Evolutionary conservation across 148 eudicot species (phyloP), one percentile per base, ranked within the genome.

Genomic region (Heliamphora exappendiculata): DNA sequence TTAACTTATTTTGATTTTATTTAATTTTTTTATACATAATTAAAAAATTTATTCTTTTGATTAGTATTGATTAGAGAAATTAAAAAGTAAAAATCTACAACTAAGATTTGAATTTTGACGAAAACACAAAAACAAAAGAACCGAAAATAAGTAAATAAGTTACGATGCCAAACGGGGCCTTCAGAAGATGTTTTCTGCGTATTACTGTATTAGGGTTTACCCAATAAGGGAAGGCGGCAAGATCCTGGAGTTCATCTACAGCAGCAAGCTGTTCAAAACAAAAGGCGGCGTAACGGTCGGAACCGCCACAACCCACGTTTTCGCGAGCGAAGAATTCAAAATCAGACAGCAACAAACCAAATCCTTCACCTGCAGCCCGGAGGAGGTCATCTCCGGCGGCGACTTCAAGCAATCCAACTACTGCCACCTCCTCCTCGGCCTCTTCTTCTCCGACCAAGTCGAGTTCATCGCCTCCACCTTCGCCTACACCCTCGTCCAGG

Each of bases 221-320:
- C 94, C 94, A 45, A 87, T 73, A 72, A 83, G 77, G 64, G 78
- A 85, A 51, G 91, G 94, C 51, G 89, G 94, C 7, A 90, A 71
- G 55, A 80, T 86, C 58, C 86, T 90, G 3, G 93, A 89, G 77
- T 90, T 90, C 80, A 90, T 92, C 54, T 92, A 92, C 79, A 84
- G 94, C 78, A 87, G 97, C 84, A 89, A 89, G 65, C 84, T 84
- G 71, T 84, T 77, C 81, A 85, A 78, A 78, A 91, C 96, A 53
- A 88, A 85, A 78, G 91, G 93, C 39, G 92, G 92, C 0, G 29
- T 92, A 60, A 78, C 59, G 36, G 87, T 82, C 26, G 97, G 97
- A 67, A 90, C 94, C 45, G 97, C 97, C 26, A 92, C 97, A 72
- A 92, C 94, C 7, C 91, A 92, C 76, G 86, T 84, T 16, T 92